Base-by-base conservation (phyloP, 495 filamentous ascomycete genomes). In the Sporormia fimetaria region DNA sequence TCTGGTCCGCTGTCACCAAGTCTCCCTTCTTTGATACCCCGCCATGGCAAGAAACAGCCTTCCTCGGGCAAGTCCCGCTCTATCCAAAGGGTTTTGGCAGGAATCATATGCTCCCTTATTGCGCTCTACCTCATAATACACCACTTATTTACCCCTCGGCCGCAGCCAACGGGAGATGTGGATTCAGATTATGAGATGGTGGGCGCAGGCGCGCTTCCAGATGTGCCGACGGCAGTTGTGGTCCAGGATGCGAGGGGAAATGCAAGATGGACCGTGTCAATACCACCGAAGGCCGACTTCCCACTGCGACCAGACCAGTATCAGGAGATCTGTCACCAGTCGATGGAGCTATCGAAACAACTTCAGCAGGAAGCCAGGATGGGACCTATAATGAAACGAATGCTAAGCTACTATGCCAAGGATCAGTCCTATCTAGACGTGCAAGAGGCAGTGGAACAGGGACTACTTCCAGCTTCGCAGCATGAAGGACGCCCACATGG, bases 381-480 rank as follows among this genome's bases (percentile, higher is more conserved):
- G 15, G 44, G 18, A 21, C 20, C 28, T 14, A 21, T 52, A 20
- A 34, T 68, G 8, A 56, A 69, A 38, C 62, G 64, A 32, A 65
- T 65, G 67, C 47, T 61, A 60, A 28, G 49, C 11, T 78, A 82
- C 47, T 78, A 80, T 43, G 57, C 67, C 33, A 49, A 61, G n/a
- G 76, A 83, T 38, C 60, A 60, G 5, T 66, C 72, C 33, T 87
- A 80, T 51, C 52, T 87, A 16, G 81, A 85, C 46, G 71, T 83
- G 1, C 58, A 62, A 0, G 75, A 81, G 38, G 76, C 78, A 3
- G 65, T 78, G 57, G 60, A 60, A 31, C 63, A 67, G 33, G 75
- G 73, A 2, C 57, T 77, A 8, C 55, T 82, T 6, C 67, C 73
- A n/a, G 17, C 46, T 43, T 52, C 57, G 39, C 52, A 52, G 38